Evolutionary conservation across 2,329 filamentous ascomycete species (phyloP).

Genomic region (Pseudocercospora crystallina): DNA sequence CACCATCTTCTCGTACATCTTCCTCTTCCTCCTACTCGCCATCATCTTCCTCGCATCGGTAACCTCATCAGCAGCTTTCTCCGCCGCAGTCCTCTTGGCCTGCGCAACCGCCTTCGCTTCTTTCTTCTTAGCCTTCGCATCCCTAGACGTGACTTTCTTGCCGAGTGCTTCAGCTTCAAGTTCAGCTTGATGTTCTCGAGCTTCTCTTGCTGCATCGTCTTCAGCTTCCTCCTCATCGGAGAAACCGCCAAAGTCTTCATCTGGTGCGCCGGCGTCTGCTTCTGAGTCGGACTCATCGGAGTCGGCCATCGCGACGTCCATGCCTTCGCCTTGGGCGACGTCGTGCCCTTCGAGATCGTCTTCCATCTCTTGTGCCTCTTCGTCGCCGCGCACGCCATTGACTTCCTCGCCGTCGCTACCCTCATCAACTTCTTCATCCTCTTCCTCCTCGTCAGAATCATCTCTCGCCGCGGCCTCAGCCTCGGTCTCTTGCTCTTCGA

Average conservation of each 20-base stretch:
- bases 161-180: conserved; percentile 89
- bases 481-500: conserved; percentile 86
- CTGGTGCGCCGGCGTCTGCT: conserved; percentile 49
- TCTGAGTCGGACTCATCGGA: conserved; percentile 48
- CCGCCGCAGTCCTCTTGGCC: conserved; percentile 65
- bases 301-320: conserved; percentile 46
- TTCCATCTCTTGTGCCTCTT: conserved; percentile 41
- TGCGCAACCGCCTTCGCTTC: conserved; percentile 66
- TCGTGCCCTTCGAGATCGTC: conserved; percentile 26
- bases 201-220: conserved; percentile 62
- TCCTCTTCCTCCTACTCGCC: conserved; percentile 96
- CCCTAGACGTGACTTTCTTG: conserved; percentile 47
- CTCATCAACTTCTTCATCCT: conserved; percentile 46
- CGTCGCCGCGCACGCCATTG: conserved; percentile 32
- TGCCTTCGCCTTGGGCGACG: conserved; percentile 39
- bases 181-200: conserved; percentile 77
- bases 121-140: conserved; percentile 58
- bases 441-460: conserved; percentile 46
- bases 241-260: conserved; percentile 46
- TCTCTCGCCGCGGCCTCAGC: conserved; percentile 68
- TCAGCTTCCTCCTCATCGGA: conserved; percentile 52
- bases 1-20: conserved; percentile 96
- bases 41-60: conserved; percentile 94
- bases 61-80: conserved; percentile 74
- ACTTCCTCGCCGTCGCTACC: conserved; percentile 42